Percentiles rank a stretch among this genome's conserved stretches.
phyloP scores from a whole-genome alignment of 306 rosid genomes.

The Hylodesmum podocarpum region DNA sequence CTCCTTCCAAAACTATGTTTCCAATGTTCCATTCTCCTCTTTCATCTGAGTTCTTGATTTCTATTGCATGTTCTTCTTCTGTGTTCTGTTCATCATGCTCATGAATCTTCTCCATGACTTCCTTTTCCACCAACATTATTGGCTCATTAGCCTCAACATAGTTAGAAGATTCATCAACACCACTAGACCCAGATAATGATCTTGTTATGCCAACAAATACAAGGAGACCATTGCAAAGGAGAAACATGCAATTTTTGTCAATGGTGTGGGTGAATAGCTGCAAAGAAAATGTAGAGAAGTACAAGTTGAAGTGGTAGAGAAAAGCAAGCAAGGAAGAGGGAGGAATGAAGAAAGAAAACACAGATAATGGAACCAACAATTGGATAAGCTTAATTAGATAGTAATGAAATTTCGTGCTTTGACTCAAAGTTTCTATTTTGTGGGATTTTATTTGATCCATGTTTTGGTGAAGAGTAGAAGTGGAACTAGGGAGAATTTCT shows the following conservation, averaged over 20 bases:
- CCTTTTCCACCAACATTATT: not conserved
- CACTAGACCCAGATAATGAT: constrained; percentile 33
- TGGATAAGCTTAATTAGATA: constrained; percentile 42
- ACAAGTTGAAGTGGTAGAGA: constrained; percentile 41
- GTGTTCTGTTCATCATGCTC: not conserved
- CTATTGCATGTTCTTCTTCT: constrained; percentile 23
- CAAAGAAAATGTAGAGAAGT: constrained; percentile 47
- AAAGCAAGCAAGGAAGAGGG: constrained; percentile 40
- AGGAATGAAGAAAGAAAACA: constrained; percentile 47
- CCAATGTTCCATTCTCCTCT: constrained; percentile 14
- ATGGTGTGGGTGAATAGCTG: constrained; percentile 58
- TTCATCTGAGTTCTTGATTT: constrained; percentile 15
- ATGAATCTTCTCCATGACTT: constrained; percentile 1
- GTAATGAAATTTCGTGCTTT: constrained; percentile 28
- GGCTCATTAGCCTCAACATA: constrained; percentile 26
- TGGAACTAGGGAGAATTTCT: constrained; percentile 14
- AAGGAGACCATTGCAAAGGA: constrained; percentile 64
- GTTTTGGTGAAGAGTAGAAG: not conserved
- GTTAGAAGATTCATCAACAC: constrained; percentile 21
- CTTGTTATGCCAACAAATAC: constrained; percentile 60
- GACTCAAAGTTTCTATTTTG: constrained; percentile 18
- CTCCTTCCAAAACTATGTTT: constrained; percentile 1
- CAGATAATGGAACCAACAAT: constrained; percentile 46
- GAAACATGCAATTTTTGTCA: constrained; percentile 71
- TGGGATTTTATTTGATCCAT: constrained; percentile 45